A percentile compares a stretch with the other conserved stretches of the same genome.
These are phyloP conservation scores for Coleophoma crateriformis DNA, from an alignment of 2,329 filamentous ascomycete genomes.

Conservation along the genomic window DNA sequence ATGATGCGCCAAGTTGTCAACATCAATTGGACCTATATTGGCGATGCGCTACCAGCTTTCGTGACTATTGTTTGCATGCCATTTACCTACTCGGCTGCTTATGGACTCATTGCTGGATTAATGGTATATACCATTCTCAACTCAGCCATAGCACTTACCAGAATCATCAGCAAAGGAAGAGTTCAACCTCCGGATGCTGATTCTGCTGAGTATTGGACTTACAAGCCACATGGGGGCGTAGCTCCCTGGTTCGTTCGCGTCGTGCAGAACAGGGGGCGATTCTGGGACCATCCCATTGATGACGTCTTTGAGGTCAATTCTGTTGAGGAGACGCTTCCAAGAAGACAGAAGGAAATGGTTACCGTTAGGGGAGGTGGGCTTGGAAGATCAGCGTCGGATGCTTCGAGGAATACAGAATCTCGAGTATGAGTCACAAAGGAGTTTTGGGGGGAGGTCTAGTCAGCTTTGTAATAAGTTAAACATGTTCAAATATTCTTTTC, in stretches of 20 bases:
- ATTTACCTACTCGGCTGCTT: slow-evolving; percentile 74
- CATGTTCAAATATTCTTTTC: too few relatives aligned
- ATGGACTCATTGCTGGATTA: slow-evolving; percentile 65
- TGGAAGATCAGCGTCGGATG: not conserved
- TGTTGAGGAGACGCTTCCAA: not conserved
- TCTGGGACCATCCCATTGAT: slow-evolving; percentile 11
- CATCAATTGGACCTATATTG: slow-evolving; percentile 73
- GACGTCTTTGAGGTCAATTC: not conserved
- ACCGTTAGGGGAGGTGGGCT: not conserved
- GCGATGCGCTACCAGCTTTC: slow-evolving; percentile 71
- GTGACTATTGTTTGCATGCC: slow-evolving; percentile 71
- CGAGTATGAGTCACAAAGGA: too few relatives aligned
- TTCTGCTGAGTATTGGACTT: slow-evolving; percentile 49
- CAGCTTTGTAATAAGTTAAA: too few relatives aligned
- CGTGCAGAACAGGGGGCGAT: slow-evolving; percentile 8
- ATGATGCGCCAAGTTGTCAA: slow-evolving; percentile 72
- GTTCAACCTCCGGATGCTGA: slow-evolving; percentile 47
- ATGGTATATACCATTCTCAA: slow-evolving; percentile 50
- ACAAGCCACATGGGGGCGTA: slow-evolving; percentile 40
- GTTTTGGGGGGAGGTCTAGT: too few relatives aligned
- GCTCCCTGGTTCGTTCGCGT: slow-evolving; percentile 48
- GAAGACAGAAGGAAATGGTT: not conserved
- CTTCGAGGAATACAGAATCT: too few relatives aligned
- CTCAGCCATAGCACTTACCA: slow-evolving; percentile 43
- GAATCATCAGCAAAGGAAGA: slow-evolving; percentile 37